Base-by-base conservation (phyloP, 1,284 basidiomycete species). In the Ceratobasidium sp. region DNA sequence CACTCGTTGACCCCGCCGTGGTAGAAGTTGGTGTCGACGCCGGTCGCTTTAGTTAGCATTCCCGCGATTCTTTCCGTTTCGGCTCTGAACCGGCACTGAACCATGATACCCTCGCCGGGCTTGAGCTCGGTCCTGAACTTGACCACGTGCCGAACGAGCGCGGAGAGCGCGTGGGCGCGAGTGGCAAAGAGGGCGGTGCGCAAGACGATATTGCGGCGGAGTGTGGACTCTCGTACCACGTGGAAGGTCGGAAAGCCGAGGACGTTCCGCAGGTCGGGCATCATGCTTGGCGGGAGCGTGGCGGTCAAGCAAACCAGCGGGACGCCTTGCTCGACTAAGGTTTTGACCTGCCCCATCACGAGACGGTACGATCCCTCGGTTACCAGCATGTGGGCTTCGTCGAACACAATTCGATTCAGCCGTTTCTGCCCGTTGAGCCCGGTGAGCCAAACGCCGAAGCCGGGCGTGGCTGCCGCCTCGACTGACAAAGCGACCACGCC, bases 381-480 rank as follows among this genome's bases (percentile, higher is more conserved):
- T 16, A 67, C 20, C 12, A 50, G 14, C 23, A 67, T 50, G 23
- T 67, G 65, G 3, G 8, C 41, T 50, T 67, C 46, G 65, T 67
- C 65, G 10, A 67, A 10, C 16, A 67, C 65, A 33, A 67, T 67
- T 14, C 65, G 44, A 27, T 48, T 50, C 8, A 67, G 65, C 23
- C 30, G 12, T 20, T 18, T 14, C 44, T 33, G 14, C 44, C 20
- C 30, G 12, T 54, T 18, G 14, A 54, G 12, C 16, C 12, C 18
- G n/a, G 7, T n/a, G 52, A 23, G 18, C 52, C 52, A 54, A 18
- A 20, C 20, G 14, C 7, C 16, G 20, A 54, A 54, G 14, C 7
- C 52, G n/a, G 52, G n/a, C n/a, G 12, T 20, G 7, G 7, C n/a
- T 7, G 52, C 52, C 16, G 16, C 12, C n/a, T 54, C 52, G n/a